Conservation (phyloP, 768 basidiomycete genomes). For the Pleurotus salmoneostramineus region DNA sequence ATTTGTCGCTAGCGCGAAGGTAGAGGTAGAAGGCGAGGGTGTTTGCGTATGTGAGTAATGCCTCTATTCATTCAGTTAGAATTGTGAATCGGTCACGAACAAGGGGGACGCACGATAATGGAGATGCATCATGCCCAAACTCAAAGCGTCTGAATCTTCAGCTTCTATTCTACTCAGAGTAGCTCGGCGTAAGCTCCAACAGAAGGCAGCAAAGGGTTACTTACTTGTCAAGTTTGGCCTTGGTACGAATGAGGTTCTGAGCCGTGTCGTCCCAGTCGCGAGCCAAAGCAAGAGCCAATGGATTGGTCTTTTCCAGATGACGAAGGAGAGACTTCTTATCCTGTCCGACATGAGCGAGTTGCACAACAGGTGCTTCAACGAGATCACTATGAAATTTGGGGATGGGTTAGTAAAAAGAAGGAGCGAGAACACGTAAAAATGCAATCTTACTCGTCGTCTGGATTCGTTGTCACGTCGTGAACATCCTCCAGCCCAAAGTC, state of each 20-base stretch:
- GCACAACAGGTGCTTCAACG: constrained; percentile 31
- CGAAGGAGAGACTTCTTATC: constrained; percentile 61
- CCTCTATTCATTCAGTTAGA: constrained; percentile 47
- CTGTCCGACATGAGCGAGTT: constrained; percentile 29
- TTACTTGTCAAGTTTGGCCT: constrained; percentile 53
- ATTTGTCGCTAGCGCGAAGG: constrained; percentile 69
- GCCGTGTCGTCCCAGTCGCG: constrained; percentile 81
- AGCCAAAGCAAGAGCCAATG: constrained; percentile 77
- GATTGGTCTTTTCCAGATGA: constrained; percentile 69
- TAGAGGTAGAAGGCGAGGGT: constrained; percentile 91
- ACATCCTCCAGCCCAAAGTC: constrained; percentile 82
- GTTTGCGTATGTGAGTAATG: constrained; percentile 85
- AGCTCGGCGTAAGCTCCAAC: background rate
- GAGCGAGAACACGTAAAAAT: background rate
- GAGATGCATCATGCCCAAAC: constrained; percentile 71
- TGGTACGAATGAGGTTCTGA: constrained; percentile 44
- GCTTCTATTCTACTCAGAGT: constrained; percentile 38
- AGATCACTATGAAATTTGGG: constrained; percentile 24
- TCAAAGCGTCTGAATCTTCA: constrained; percentile 46
- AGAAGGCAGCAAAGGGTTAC: constrained; percentile 11
- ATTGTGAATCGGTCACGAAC: background rate
- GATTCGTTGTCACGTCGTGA: constrained; percentile 29
- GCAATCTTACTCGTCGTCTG: constrained; percentile 27
- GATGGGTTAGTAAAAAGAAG: background rate
- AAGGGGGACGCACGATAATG: constrained; percentile 75